phyloP scores from a whole-genome alignment of 139 green algal genomes.

The Ostreobium quekettii region DNA sequence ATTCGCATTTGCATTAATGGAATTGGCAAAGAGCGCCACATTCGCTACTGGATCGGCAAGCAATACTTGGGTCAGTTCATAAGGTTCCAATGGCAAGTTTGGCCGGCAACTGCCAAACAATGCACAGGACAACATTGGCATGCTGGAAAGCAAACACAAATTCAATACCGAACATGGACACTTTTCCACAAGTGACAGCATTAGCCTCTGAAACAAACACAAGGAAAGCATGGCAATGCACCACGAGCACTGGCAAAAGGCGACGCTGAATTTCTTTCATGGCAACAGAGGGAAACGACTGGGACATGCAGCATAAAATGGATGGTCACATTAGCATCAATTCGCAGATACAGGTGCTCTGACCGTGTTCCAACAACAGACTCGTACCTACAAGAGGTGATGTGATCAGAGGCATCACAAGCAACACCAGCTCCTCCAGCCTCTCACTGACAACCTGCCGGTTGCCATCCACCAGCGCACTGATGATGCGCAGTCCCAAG shows the following conservation, averaged over 20 bases:
- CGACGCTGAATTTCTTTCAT: no score
- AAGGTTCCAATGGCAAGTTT: background rate
- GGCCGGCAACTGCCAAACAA: background rate
- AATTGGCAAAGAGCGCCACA: background rate
- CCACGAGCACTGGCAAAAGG: no score
- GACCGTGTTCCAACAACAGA: no score
- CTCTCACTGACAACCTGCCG: constrained; percentile 30
- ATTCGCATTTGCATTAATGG: constrained; percentile 20
- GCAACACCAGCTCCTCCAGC: constrained; percentile 44
- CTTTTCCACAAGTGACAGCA: no score
- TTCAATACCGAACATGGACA: no score
- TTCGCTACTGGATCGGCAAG: background rate
- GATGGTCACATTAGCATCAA: no score
- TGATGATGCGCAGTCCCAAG: constrained; percentile 43
- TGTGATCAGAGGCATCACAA: constrained; percentile 58
- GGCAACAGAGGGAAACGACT: no score
- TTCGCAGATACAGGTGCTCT: no score
- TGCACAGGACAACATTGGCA: background rate
- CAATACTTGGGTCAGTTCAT: background rate
- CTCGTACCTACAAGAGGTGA: constrained; percentile 53
- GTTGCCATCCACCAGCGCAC: constrained; percentile 33
- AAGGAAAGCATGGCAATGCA: no score
- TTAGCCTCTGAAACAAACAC: no score
- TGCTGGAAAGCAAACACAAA: background rate
- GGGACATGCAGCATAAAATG: no score